Evolutionary conservation across 257 asterid genomes (phyloP), one percentile per base, ranked within the genome.

Genomic region (Solanum lignicaule): DNA sequence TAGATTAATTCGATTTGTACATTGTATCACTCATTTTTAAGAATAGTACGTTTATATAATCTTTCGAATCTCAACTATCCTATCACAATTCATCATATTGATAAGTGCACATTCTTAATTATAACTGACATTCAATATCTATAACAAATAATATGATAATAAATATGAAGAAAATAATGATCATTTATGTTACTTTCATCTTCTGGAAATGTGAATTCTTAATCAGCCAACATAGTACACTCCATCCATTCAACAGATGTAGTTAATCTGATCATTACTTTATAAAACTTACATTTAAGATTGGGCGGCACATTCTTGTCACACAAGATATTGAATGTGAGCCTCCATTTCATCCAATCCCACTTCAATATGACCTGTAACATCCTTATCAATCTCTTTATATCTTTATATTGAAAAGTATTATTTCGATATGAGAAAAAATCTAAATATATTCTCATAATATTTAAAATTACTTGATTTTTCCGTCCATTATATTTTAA

Each of bases 381-480:
- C 2, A 68, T 68, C 11, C 23, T 27, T 11, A 0, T 13, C 5
- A 15, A 68, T 68, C 36, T 29, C 9, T 3, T 13, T 3, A 27
- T 25, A 6, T 27, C 7, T 0, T 13, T 0, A 13, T 6, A 27
- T 13, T 68, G 0, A 1, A 14, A 0, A 68, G 2, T n/a, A 65
- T 2, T 9, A 60, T 9, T 1, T 0, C 0, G 1, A 7, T 60
- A 4, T 0, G 0, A 13, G 9, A 33, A 4, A 20, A 9, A 33
- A 1, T 0, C 5, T 36, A 4, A 72, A 65, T 3, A 1, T 55
- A 55, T 2, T 55, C n/a, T 55, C 65, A 3, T 55, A 55, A 55
- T 18, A 55, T 55, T 55, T 55, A 55, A 20, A 55, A 18, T 55
- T 55, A 6, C 65, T 7, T 0, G 10, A 55, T 55, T 55, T 1